Evolutionary conservation across 495 filamentous ascomycete genomes (phyloP).

Genomic region (Apiosordaria backusii): DNA sequence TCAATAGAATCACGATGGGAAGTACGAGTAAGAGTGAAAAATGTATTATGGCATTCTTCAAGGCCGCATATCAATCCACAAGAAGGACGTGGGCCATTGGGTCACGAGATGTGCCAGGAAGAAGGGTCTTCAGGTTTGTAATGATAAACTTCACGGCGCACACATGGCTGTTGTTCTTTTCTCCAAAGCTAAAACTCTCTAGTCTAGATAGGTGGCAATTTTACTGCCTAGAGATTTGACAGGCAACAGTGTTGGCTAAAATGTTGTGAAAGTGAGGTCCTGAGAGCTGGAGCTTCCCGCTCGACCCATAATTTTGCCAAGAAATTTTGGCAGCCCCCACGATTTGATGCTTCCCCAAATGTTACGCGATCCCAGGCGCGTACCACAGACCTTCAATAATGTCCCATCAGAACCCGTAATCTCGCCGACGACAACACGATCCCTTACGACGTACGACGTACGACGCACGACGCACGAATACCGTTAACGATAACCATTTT

Average conservation of each 20-base stretch:
- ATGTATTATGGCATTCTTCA: background rate
- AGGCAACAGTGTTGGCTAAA: background rate
- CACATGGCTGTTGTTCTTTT: background rate
- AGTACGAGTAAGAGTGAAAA: background rate
- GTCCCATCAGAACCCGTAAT: background rate
- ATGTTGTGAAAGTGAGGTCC: background rate
- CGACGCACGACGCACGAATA: background rate
- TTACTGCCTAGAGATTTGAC: background rate
- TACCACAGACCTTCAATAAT: background rate
- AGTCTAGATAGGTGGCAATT: background rate
- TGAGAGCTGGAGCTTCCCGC: background rate
- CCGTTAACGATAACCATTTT: background rate
- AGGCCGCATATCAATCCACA: background rate
- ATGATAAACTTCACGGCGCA: background rate
- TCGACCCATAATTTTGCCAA: background rate
- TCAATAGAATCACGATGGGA: background rate
- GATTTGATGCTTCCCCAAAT: background rate
- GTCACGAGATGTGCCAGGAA: too few species aligned
- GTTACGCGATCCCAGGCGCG: background rate
- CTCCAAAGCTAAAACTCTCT: background rate
- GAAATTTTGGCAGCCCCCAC: constrained; percentile 2
- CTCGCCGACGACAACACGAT: background rate
- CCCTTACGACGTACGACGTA: background rate
- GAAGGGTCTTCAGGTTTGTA: too few species aligned
- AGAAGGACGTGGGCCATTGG: too few species aligned